Evolutionary conservation across 2,329 filamentous ascomycete species (phyloP).

Genomic region (Hymenoscyphus linearis): DNA sequence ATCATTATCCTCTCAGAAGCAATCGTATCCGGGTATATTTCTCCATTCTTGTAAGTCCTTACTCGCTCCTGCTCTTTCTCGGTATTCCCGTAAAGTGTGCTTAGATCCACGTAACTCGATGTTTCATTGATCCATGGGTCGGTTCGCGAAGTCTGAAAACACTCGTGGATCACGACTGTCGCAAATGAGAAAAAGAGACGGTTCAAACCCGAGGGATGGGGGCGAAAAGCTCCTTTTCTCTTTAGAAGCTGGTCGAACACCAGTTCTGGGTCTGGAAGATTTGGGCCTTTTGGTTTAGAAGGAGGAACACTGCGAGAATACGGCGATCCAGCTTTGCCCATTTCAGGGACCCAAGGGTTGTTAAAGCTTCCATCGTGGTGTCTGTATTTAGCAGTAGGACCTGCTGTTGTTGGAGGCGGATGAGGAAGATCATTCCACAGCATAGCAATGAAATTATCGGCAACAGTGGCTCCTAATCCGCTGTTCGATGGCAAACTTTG

Average conservation of each 20-base stretch:
- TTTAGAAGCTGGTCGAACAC: slow-evolving; percentile 42
- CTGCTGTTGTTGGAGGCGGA: slow-evolving; percentile 41
- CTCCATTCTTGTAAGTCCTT: slow-evolving; percentile 39
- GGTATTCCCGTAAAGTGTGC: slow-evolving; percentile 42
- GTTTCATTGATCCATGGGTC: slow-evolving; percentile 42
- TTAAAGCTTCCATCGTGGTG: slow-evolving; percentile 41
- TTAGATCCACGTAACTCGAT: slow-evolving; percentile 42
- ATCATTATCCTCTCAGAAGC: slow-evolving; percentile 42
- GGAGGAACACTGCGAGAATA: slow-evolving; percentile 42
- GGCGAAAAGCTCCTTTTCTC: slow-evolving; percentile 34
- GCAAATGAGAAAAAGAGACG: slow-evolving; percentile 43
- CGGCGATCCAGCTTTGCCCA: slow-evolving; percentile 46
- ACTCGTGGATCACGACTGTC: slow-evolving; percentile 43
- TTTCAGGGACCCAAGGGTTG: slow-evolving; percentile 44
- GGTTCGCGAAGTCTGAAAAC: slow-evolving; percentile 39
- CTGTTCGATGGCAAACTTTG: slow-evolving; percentile 45
- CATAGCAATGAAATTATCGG: slow-evolving; percentile 47
- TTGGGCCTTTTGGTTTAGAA: slow-evolving; percentile 43
- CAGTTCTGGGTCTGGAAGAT: slow-evolving; percentile 42
- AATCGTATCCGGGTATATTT: slow-evolving; percentile 39
- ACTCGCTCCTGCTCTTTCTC: slow-evolving; percentile 38
- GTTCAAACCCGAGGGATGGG: slow-evolving; percentile 41
- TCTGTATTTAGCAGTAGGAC: slow-evolving; percentile 40
- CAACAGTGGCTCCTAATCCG: slow-evolving; percentile 41
- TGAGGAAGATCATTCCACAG: slow-evolving; percentile 49